phyloP scores from a whole-genome alignment of 208 protist species.

The Vickermania spadyakhi region DNA sequence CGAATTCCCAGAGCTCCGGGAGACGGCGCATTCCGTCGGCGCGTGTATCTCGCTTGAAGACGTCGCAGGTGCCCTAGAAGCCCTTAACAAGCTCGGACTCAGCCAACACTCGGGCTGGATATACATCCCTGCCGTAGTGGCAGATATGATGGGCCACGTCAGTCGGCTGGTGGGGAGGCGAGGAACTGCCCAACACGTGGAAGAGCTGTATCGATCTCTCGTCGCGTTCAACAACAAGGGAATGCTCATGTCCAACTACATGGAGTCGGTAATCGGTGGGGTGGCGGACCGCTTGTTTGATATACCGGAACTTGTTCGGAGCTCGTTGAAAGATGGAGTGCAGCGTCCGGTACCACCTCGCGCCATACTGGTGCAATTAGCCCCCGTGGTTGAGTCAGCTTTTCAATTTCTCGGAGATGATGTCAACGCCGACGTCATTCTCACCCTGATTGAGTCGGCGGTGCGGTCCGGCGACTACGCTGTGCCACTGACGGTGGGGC shows the following conservation, averaged over 20 bases:
- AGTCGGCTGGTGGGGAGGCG: constrained; percentile 34
- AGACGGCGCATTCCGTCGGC: constrained; percentile 63
- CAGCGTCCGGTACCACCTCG: constrained; percentile 18
- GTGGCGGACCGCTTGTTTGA: constrained; percentile 55
- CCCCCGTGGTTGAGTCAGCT: constrained; percentile 35
- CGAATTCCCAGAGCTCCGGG: constrained; percentile 22
- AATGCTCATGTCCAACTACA: constrained; percentile 46
- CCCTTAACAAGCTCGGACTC: constrained; percentile 31
- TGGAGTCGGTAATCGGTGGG: constrained; percentile 62
- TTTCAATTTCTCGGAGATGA: constrained; percentile 75
- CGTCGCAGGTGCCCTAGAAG: constrained; percentile 21
- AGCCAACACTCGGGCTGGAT: constrained; percentile 68
- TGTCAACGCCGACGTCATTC: constrained; percentile 66
- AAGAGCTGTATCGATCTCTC: constrained; percentile 44
- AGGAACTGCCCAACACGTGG: constrained; percentile 29
- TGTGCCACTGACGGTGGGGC: constrained; percentile 28
- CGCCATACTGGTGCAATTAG: constrained; percentile 33
- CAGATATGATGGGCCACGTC: constrained; percentile 29
- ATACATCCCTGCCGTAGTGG: constrained; percentile 24
- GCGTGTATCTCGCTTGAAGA: constrained; percentile 27
- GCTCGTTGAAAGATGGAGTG: not conserved
- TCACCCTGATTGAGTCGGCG: constrained; percentile 56
- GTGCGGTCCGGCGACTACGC: constrained; percentile 21
- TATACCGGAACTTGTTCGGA: not conserved
- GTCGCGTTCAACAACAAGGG: constrained; percentile 69